phyloP scores from a whole-genome alignment of 176 grass and related monocot species.

The Musa beccarii region DNA sequence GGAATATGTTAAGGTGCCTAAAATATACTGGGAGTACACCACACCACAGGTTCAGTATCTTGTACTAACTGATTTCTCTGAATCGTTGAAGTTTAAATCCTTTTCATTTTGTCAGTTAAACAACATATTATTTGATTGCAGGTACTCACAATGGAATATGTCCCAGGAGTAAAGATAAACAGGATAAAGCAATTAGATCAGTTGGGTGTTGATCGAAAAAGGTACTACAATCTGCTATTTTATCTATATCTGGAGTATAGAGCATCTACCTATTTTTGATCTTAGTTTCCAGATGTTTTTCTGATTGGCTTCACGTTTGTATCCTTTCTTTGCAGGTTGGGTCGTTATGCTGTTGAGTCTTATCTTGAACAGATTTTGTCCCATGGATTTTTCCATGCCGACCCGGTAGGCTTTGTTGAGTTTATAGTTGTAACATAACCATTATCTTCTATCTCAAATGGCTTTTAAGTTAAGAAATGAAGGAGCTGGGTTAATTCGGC shows the following conservation, averaged over 20 bases:
- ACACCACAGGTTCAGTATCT: constrained; percentile 75
- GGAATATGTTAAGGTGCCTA: constrained; percentile 88
- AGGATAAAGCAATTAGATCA: constrained; percentile 97
- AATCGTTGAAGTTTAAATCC: neutral
- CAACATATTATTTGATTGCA: constrained; percentile 25
- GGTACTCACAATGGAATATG: constrained; percentile 98
- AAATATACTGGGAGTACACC: constrained; percentile 81
- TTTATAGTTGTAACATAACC: too few species aligned
- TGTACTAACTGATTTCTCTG: constrained; percentile 18
- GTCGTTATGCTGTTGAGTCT: constrained; percentile 90
- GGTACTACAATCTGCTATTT: constrained; percentile 31
- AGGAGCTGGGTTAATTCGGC: too few species aligned
- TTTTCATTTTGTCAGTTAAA: constrained; percentile 1
- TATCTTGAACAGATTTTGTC: constrained; percentile 96
- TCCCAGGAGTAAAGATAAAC: constrained; percentile 99
- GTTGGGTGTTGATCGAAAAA: constrained; percentile 92
- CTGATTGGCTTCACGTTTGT: constrained; percentile 10
- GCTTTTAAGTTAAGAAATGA: neutral
- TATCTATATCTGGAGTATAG: constrained; percentile 6
- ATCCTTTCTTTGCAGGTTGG: constrained; percentile 47
- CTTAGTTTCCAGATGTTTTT: neutral
- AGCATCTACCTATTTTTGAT: neutral
- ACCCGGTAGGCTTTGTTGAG: constrained; percentile 55
- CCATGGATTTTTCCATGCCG: constrained; percentile 98
- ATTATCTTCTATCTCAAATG: neutral